A percentile compares a stretch with the other conserved stretches of the same genome.
Evolutionary conservation across 2,329 filamentous ascomycete species (phyloP).

Genomic region (Colletotrichum navitas): DNA sequence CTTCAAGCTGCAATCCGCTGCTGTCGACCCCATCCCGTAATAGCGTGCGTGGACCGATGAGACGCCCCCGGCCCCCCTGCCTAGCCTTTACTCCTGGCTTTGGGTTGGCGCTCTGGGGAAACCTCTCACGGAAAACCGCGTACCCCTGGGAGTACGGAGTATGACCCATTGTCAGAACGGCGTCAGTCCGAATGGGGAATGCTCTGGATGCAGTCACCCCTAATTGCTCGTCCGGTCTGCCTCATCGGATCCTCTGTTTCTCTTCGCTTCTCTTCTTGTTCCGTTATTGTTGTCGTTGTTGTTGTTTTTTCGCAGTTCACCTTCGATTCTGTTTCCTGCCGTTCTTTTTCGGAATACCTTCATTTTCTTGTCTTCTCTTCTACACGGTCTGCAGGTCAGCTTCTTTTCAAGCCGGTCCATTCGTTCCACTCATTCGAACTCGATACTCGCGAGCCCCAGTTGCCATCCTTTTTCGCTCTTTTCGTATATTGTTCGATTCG

Average conservation of each 20-base stretch:
- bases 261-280: constrained; percentile 33
- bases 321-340: constrained; percentile 31
- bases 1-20: constrained; percentile 8
- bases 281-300: constrained; percentile 12
- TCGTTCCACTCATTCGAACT: constrained; percentile 26
- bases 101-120: constrained; percentile 25
- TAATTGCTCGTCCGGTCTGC: constrained; percentile 15
- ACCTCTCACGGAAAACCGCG: background rate
- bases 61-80: constrained; percentile 35
- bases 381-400: constrained; percentile 37
- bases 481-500: constrained; percentile 21
- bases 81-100: constrained; percentile 16
- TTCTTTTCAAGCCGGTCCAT: constrained; percentile 24
- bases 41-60: constrained; percentile 36
- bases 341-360: constrained; percentile 29
- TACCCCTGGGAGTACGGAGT: constrained; percentile 4
- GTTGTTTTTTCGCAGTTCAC: constrained; percentile 18
- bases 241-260: constrained; percentile 20
- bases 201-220: constrained; percentile 9
- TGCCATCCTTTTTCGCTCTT: constrained; percentile 21
- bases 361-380: constrained; percentile 25
- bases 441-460: constrained; percentile 34
- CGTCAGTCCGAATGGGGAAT: constrained; percentile 9
- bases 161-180: constrained; percentile 23
- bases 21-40: background rate